Evolutionary conservation across 495 filamentous ascomycete species (phyloP).

Genomic region (Melanomma pulvis-pyrius): DNA sequence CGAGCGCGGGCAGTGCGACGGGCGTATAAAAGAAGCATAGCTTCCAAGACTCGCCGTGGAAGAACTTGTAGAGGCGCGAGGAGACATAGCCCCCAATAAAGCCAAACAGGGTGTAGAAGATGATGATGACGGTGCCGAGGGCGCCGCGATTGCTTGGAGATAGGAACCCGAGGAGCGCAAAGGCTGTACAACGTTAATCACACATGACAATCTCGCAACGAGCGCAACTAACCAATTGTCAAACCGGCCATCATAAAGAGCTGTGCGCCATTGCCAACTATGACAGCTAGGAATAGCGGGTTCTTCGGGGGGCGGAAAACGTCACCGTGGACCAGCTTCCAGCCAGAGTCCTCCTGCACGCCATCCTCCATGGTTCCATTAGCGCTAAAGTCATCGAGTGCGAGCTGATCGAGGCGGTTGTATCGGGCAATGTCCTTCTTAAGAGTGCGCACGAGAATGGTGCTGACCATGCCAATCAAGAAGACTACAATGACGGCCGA

Average conservation of each 20-base stretch:
- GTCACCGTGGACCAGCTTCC: constrained; percentile 98
- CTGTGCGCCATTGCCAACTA: constrained; percentile 92
- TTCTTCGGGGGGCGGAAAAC: constrained; percentile 88
- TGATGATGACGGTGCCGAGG: constrained; percentile 84
- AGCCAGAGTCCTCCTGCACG: constrained; percentile 95
- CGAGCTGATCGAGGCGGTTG: constrained; percentile 85
- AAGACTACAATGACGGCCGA: constrained; percentile 92
- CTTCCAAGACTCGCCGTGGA: constrained; percentile 92
- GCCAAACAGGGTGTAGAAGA: constrained; percentile 90
- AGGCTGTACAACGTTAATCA: constrained; percentile 48
- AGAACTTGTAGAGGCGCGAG: constrained; percentile 85
- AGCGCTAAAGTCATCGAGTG: constrained; percentile 79
- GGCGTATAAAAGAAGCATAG: constrained; percentile 88
- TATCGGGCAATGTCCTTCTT: constrained; percentile 94
- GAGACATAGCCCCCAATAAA: constrained; percentile 93
- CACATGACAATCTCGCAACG: neutral
- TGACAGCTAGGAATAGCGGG: constrained; percentile 79
- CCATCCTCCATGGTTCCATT: constrained; percentile 80
- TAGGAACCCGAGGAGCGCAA: constrained; percentile 90
- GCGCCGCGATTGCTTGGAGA: constrained; percentile 94
- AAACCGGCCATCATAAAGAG: constrained; percentile 96
- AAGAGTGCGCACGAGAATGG: constrained; percentile 81
- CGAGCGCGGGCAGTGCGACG: constrained; percentile 78
- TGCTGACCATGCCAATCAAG: constrained; percentile 84
- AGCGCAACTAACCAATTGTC: constrained; percentile 64